phyloP scores from a whole-genome alignment of 192 early-diverging fungal genomes.

The Kickxella alabastrina region DNA sequence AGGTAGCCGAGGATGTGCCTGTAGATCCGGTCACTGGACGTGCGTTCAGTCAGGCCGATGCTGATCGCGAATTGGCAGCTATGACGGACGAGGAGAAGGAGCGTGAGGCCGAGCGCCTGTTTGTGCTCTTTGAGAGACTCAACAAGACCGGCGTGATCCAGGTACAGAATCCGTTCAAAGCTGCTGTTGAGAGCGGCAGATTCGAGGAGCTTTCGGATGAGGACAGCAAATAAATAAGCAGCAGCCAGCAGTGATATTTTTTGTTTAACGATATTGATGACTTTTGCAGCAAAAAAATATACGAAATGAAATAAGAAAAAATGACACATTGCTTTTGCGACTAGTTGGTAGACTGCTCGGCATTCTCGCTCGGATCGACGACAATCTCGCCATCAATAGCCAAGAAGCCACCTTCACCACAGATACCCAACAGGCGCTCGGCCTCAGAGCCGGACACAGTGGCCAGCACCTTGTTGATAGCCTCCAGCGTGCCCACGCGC shows the following conservation, averaged over 20 bases:
- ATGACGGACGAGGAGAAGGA: constrained; percentile 99
- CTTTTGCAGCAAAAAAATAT: not conserved
- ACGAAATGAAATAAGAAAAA: not conserved
- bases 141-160: constrained; percentile 89
- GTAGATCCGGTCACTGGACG: constrained; percentile 93
- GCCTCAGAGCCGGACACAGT: constrained; percentile 66
- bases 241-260: too few species aligned
- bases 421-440: constrained; percentile 70
- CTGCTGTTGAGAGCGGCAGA: constrained; percentile 52
- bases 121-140: constrained; percentile 91
- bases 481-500: constrained; percentile 69
- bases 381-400: constrained; percentile 43
- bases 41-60: constrained; percentile 45
- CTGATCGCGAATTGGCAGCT: constrained; percentile 58
- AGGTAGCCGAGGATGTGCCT: not conserved
- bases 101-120: constrained; percentile 83
- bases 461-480: constrained; percentile 78
- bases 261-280: too few species aligned
- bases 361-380: constrained; percentile 35
- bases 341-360: not conserved
- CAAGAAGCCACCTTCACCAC: constrained; percentile 70
- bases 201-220: constrained; percentile 15
- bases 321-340: too few species aligned
- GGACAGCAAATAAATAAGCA: too few species aligned
- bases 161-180: constrained; percentile 66